Conservation (phyloP, 768 basidiomycete species). For the Clathrus columnatus region DNA sequence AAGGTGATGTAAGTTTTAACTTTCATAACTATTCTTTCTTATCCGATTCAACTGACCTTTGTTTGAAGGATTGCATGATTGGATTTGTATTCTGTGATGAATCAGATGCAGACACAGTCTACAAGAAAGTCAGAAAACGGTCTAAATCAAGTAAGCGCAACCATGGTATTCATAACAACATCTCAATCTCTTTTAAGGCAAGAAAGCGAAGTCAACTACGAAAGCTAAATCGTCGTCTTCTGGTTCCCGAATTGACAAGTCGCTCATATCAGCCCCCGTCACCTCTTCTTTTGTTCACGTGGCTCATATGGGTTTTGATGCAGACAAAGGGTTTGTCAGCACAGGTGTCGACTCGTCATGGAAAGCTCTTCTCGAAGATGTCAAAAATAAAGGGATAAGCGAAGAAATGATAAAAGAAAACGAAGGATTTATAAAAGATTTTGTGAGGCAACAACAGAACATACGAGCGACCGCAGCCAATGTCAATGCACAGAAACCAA, state of each 20-base stretch:
- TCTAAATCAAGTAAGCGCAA: constrained; percentile 49
- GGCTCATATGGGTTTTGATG: constrained; percentile 92
- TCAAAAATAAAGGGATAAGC: constrained; percentile 59
- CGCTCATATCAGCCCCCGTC: constrained; percentile 80
- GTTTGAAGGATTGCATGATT: constrained; percentile 74
- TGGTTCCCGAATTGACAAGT: constrained; percentile 83
- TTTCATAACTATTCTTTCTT: not conserved
- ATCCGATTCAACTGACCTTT: constrained; percentile 7
- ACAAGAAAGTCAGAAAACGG: constrained; percentile 68
- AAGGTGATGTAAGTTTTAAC: constrained; percentile 71
- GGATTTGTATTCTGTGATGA: constrained; percentile 88
- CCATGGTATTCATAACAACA: constrained; percentile 7
- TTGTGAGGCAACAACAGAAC: constrained; percentile 45
- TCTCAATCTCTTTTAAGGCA: constrained; percentile 21
- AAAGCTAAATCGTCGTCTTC: constrained; percentile 45
- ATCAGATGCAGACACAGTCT: constrained; percentile 71
- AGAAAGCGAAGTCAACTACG: constrained; percentile 36
- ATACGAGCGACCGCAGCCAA: constrained; percentile 13
- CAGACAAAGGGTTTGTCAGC: constrained; percentile 78
- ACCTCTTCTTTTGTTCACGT: constrained; percentile 77
- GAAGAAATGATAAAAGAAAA: constrained; percentile 64
- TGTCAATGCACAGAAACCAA: constrained; percentile 21
- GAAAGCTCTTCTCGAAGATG: constrained; percentile 58
- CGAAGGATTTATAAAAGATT: constrained; percentile 85
- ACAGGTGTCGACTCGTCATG: constrained; percentile 87